A percentile compares a stretch with the other conserved stretches of the same genome.
Evolutionary conservation across 2,329 filamentous ascomycete species (phyloP).

Genomic region (Diaporthe nobilis): DNA sequence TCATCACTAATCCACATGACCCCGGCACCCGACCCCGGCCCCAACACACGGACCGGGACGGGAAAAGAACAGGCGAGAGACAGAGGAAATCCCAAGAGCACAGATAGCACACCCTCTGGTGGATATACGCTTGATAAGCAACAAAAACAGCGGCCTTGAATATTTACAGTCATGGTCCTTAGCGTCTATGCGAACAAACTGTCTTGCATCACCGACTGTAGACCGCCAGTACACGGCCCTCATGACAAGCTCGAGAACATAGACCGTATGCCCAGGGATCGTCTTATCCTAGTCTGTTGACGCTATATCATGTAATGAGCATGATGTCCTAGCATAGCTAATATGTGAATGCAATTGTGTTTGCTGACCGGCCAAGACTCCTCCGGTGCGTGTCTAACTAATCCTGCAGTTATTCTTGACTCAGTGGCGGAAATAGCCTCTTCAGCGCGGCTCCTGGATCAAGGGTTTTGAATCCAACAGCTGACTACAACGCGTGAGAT

Average conservation of each 20-base stretch:
- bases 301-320: not conserved
- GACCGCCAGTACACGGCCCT: not conserved
- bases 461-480: not conserved
- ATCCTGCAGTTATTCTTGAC: not conserved
- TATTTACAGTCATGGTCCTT: too few species aligned
- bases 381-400: not conserved
- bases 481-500: conserved; percentile 2
- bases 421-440: not conserved
- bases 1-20: too few species aligned
- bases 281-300: too few species aligned
- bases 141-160: too few species aligned
- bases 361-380: not conserved
- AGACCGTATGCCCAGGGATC: not conserved
- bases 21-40: too few species aligned
- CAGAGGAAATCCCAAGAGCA: too few species aligned
- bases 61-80: too few species aligned
- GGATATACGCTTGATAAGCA: too few species aligned
- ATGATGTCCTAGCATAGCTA: not conserved
- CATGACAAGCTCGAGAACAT: not conserved
- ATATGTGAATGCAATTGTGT: not conserved
- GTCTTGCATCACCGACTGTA: too few species aligned
- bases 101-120: too few species aligned
- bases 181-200: not conserved
- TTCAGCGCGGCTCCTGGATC: not conserved
- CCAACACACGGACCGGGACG: too few species aligned